Evolutionary conservation across 2,329 filamentous ascomycete species (phyloP), one percentile per base, ranked within the genome.

Genomic region (Sporothrix euskadiensis): DNA sequence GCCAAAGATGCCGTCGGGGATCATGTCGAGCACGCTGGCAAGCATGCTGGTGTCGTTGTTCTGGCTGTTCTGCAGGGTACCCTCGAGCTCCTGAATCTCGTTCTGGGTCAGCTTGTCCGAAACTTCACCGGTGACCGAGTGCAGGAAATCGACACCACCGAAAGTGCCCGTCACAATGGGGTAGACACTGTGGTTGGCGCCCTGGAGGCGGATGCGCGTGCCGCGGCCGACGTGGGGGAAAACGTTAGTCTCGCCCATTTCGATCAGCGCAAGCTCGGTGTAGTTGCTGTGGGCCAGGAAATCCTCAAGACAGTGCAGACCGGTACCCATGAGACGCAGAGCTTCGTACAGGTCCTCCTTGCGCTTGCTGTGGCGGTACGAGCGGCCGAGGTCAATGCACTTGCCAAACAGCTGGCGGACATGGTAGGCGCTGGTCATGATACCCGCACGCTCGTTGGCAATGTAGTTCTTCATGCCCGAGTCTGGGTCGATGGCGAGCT

Each of bases 221-320:
- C 88, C 83, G 73, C 89, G 87, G 49, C 95, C 95, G 72, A 96
- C 93, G 79, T 97, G 94, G 35, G 95, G 93, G 81, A 98, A 98
- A 74, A 97, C 83, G 75, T 92, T 88, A 6, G 83, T 85, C 82
- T 96, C 94, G 70, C 94, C 94, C 78, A 97, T 83, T 81, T 97
- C 94, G 78, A 96, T 94, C 66, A 98, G 86, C 74, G 92, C 93
- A 74, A 98, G 88, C 81, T 98, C 94, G 16, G 87, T 90, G 83
- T 97, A 98, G 85, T 98, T 98, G 81, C 93, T 97, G 83, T 98
- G 95, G 19, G 94, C 95, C 71, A 94, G 91, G 83, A 91, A 98
- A 80, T 98, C 89, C 83, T 97, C 94, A 32, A 98, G 84, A 80
- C 94, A 97, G 83, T 98, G 95, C 73, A 94, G 88, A 49, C 91